Percentiles rank a stretch among this genome's conserved stretches.
These are phyloP conservation scores for Saccharomycopsis sp. DNA, from an alignment of 805 yeast genomes.

Conservation along the genomic window DNA sequence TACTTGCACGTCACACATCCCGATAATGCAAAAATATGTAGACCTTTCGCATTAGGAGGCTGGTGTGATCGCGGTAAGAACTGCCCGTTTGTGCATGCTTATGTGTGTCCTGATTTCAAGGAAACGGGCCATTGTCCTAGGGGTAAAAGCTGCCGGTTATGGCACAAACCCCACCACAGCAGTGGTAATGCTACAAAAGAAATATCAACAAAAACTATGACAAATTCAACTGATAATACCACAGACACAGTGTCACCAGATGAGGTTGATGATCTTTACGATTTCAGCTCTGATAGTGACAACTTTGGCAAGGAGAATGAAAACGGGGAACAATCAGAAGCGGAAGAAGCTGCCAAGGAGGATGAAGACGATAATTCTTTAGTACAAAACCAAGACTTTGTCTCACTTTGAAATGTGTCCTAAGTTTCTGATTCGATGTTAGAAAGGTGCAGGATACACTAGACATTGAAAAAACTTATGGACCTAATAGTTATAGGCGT, in stretches of 20 bases:
- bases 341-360: background rate
- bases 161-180: conserved; percentile 37
- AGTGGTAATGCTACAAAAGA: conserved; percentile 16
- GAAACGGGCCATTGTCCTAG: conserved; percentile 53
- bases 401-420: conserved; percentile 2
- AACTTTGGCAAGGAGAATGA: no score
- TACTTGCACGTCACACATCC: conserved; percentile 43
- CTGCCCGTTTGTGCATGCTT: conserved; percentile 52
- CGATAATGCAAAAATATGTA: conserved; percentile 44
- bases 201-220: background rate
- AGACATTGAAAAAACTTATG: no score
- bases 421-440: no score
- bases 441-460: no score
- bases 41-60: conserved; percentile 62
- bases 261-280: background rate
- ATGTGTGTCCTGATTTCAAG: conserved; percentile 66
- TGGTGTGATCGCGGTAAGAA: conserved; percentile 55
- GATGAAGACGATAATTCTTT: conserved; percentile 2
- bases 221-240: background rate
- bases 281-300: conserved; percentile 4
- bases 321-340: background rate
- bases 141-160: conserved; percentile 44
- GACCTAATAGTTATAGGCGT: no score
- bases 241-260: background rate
- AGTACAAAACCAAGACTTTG: conserved; percentile 9